phyloP scores from a whole-genome alignment of 768 basidiomycete species.

The Hypsizygus marmoreus region DNA sequence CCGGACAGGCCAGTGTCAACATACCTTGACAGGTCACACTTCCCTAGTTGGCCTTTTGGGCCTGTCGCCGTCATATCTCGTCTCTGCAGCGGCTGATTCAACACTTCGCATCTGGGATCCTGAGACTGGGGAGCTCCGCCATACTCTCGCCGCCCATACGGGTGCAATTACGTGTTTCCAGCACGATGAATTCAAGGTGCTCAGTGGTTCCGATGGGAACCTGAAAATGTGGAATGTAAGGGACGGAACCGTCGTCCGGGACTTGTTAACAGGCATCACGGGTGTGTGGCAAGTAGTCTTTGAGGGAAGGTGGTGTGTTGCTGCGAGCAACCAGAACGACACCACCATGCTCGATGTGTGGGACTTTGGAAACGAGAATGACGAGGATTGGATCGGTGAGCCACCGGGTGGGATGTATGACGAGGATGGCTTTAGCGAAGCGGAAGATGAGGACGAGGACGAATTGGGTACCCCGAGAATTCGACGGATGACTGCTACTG shows the following conservation, averaged over 20 bases:
- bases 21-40: slow-evolving; percentile 87
- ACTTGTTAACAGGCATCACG: slow-evolving; percentile 86
- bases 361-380: slow-evolving; percentile 80
- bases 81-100: slow-evolving; percentile 95
- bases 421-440: slow-evolving; percentile 60
- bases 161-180: slow-evolving; percentile 99
- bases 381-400: slow-evolving; percentile 84
- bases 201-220: slow-evolving; percentile 93
- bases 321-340: slow-evolving; percentile 83
- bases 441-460: slow-evolving; percentile 49
- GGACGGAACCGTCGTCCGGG: slow-evolving; percentile 83
- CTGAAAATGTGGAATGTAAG: slow-evolving; percentile 98
- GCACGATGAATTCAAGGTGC: slow-evolving; percentile 96
- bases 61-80: slow-evolving; percentile 85
- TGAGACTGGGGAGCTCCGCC: slow-evolving; percentile 73
- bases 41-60: slow-evolving; percentile 94
- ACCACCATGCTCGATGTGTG: slow-evolving; percentile 84
- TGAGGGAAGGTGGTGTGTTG: slow-evolving; percentile 92
- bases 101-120: slow-evolving; percentile 96
- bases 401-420: slow-evolving; percentile 77
- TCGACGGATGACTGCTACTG: slow-evolving; percentile 21
- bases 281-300: slow-evolving; percentile 99
- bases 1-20: slow-evolving; percentile 74
- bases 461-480: slow-evolving; percentile 24
- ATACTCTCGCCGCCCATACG: slow-evolving; percentile 86